Conservation (phyloP, 75 land plant species). For the Pseudotsuga menziesii region DNA sequence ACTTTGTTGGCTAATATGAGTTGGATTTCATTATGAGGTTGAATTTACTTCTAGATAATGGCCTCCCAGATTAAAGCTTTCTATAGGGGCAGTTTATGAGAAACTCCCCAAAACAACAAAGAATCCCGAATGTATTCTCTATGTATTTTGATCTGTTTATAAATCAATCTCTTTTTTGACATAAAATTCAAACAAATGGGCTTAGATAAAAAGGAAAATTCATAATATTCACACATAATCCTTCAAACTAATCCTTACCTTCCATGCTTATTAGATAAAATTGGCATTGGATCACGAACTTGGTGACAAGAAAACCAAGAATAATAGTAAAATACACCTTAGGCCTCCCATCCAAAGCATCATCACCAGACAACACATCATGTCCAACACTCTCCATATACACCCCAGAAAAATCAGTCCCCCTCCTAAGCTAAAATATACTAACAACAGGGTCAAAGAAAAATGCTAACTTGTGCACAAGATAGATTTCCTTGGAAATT, state of each 20-base stretch:
- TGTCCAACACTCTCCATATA: constrained; percentile 88
- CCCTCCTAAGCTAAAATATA: constrained; percentile 69
- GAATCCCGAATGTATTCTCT: neutral
- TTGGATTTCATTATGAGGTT: neutral
- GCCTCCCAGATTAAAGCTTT: neutral
- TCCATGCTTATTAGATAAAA: constrained; percentile 67
- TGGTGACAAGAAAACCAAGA: constrained; percentile 83
- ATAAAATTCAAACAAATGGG: neutral
- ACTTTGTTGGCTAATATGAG: neutral
- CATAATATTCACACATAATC: constrained; percentile 1
- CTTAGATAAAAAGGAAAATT: constrained; percentile 2
- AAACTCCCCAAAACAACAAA: neutral
- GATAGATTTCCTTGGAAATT: constrained; percentile 81
- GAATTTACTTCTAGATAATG: neutral
- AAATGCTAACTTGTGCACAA: constrained; percentile 76
- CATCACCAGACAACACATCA: constrained; percentile 37
- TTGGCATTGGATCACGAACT: constrained; percentile 56
- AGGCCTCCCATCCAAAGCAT: constrained; percentile 30
- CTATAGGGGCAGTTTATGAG: neutral
- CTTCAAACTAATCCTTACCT: constrained; percentile 4
- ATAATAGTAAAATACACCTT: constrained; percentile 78
- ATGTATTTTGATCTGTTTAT: neutral
- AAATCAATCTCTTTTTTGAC: neutral
- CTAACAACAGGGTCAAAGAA: constrained; percentile 72
- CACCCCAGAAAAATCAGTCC: constrained; percentile 67